Conservation (phyloP, 441 rosid species). For the Euphorbia schlechtendalii region DNA sequence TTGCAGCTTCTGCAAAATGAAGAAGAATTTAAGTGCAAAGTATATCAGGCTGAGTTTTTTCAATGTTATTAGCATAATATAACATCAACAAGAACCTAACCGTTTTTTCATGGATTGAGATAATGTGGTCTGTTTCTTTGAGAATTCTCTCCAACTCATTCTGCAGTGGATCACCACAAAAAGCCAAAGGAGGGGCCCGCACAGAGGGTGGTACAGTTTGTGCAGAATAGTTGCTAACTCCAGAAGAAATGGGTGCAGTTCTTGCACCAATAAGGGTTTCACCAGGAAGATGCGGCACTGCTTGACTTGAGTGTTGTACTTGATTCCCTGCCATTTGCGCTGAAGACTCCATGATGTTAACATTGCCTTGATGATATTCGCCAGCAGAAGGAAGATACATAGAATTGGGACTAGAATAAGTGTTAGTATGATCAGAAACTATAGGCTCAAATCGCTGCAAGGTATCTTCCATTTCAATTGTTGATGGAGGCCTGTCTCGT, state of each 20-base stretch:
- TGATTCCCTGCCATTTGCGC: constrained; percentile 25
- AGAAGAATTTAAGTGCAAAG: constrained; percentile 12
- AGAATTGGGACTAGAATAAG: constrained; percentile 9
- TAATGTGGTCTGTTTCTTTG: constrained; percentile 41
- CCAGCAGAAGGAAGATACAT: constrained; percentile 21
- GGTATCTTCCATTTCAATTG: constrained; percentile 8
- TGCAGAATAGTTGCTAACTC: constrained; percentile 6
- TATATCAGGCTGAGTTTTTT: constrained; percentile 16
- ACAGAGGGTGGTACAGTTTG: constrained; percentile 19
- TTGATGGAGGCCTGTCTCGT: constrained; percentile 20
- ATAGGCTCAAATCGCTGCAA: constrained; percentile 28
- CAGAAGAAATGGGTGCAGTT: constrained; percentile 14
- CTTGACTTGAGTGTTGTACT: constrained; percentile 21
- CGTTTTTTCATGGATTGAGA: constrained; percentile 37
- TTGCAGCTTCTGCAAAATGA: constrained; percentile 44
- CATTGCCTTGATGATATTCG: constrained; percentile 21
- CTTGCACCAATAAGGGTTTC: constrained; percentile 19
- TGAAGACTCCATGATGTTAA: constrained; percentile 23
- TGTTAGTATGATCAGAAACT: constrained; percentile 21
- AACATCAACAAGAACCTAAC: constrained; percentile 36
- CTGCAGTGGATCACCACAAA: constrained; percentile 59
- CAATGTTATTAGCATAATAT: constrained; percentile 22
- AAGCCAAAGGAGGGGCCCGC: constrained; percentile 26
- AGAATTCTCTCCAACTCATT: constrained; percentile 64
- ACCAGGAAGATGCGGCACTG: constrained; percentile 20